phyloP scores from a whole-genome alignment of 345 rosid species.

The Dipteronia dyeriana region DNA sequence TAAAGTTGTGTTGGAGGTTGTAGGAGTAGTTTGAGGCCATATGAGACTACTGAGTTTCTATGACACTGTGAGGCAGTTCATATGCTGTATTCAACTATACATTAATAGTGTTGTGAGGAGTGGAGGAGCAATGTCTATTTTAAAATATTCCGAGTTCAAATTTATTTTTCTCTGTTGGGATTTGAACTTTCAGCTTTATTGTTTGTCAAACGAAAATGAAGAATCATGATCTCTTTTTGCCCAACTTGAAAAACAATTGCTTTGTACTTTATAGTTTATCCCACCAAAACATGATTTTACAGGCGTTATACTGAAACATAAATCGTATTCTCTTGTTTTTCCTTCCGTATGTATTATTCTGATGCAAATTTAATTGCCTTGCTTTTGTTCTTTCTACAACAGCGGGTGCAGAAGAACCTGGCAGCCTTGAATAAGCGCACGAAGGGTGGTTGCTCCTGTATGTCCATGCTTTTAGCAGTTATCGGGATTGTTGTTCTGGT shows the following conservation, averaged over 20 bases:
- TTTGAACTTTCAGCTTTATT: too few relatives aligned
- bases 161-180: too few relatives aligned
- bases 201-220: not conserved
- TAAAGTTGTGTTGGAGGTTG: not conserved
- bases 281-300: too few relatives aligned
- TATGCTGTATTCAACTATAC: not conserved
- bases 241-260: not conserved
- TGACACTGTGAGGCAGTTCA: not conserved
- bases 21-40: not conserved
- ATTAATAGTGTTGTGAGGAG: too few relatives aligned
- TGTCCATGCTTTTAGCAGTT: slow-evolving; percentile 80
- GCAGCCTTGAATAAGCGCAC: slow-evolving; percentile 90
- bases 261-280: too few relatives aligned
- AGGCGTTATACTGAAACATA: not conserved
- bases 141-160: too few relatives aligned
- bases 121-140: too few relatives aligned
- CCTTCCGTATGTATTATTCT: not conserved
- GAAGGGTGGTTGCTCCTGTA: slow-evolving; percentile 86
- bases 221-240: not conserved
- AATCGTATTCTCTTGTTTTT: not conserved
- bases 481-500: slow-evolving; percentile 77
- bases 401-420: slow-evolving; percentile 93
- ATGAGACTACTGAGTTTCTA: not conserved
- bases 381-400: slow-evolving; percentile 28
- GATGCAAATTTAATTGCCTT: not conserved